Evolutionary conservation across 108 stramenopile species (phyloP), one percentile per base, ranked within the genome.

Genomic region (Cyclotella kingstonii): DNA sequence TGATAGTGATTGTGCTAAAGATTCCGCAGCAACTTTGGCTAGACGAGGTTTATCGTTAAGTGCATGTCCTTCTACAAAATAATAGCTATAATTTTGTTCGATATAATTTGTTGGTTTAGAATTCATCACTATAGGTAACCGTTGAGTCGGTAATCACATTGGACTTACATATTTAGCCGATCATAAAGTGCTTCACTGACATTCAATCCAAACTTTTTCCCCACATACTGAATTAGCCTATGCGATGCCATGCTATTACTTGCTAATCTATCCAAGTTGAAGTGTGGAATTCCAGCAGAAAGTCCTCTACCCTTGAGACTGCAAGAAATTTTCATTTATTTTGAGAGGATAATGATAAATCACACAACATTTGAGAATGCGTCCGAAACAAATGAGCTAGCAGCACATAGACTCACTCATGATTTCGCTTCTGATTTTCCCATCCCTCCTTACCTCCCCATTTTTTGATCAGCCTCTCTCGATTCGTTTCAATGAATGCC

Each of bases 211-310:
- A 83, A 90, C 30, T 31, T 65, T 52, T 88, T 93, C 10, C 88
- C 86, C 25, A 93, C 34, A 53, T 86, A 54, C 44, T 90, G 88
- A 63, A 93, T 89, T 30, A 93, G 64, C 35, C 91, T 75, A 69
- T 93, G 91, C 33, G 83, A 84, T 38, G 85, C 86, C 88, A 90
- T 93, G 2, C 84, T 84, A 58, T 90, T 93, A 29, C 84, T 78
- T 21, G 91, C 81, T 39, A 90, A 68, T 54, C 91, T 54, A 63
- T 90, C 86, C 54, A 89, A 52, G 78, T 93, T 93, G 57, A 93
- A 93, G 57, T 84, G 80, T n/a, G 82, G 79, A 22, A 93, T 93
- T 0, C 91, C 91, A 0, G 86, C 91, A 31, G 77, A 83, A 28
- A 61, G 1, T 31, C 91, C 91, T 51, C 91, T 64, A 11, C 86